Evolutionary conservation across 2,329 filamentous ascomycete genomes (phyloP).

Genomic region (Fusarium sp.): DNA sequence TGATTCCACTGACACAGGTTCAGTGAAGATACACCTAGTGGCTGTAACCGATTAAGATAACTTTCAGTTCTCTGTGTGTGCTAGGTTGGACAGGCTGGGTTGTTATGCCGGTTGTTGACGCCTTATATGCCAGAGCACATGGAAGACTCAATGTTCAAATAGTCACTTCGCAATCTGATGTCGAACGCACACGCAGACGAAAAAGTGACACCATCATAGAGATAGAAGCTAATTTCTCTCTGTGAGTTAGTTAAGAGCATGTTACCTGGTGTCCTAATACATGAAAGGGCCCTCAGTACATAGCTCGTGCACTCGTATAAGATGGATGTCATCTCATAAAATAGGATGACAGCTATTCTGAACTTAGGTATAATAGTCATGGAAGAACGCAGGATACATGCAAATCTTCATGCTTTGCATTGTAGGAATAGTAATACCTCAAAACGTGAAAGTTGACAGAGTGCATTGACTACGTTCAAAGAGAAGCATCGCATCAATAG

Average conservation of each 20-base stretch:
- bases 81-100: not conserved
- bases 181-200: not conserved
- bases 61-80: not conserved
- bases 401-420: not conserved
- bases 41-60: not conserved
- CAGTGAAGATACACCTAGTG: not conserved
- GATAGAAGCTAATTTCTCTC: not conserved
- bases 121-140: fast-evolving
- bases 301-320: not conserved
- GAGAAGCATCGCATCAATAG: not conserved
- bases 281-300: not conserved
- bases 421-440: not conserved
- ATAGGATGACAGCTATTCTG: not conserved
- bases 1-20: fast-evolving
- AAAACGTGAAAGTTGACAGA: not conserved
- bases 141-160: fast-evolving
- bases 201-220: not conserved
- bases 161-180: not conserved
- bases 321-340: not conserved
- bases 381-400: not conserved
- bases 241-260: not conserved
- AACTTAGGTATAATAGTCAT: not conserved
- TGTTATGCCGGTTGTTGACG: not conserved
- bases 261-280: not conserved
- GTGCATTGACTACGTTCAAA: not conserved